Base-by-base conservation (phyloP, 306 rosid species). In the Alnus glutinosa region DNA sequence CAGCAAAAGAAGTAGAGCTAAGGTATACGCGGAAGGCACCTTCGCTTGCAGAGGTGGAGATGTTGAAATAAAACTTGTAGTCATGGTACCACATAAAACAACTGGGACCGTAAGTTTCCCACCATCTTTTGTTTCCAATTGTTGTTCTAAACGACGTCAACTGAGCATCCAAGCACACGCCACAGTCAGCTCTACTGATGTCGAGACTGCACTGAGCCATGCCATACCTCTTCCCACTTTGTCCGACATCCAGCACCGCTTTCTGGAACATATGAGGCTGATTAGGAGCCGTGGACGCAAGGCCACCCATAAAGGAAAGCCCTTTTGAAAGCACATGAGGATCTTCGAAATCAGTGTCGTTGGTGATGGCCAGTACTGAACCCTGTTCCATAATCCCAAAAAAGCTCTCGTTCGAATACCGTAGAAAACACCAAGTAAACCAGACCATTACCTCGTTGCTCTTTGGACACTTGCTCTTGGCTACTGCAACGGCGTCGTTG, bases 201-300 rank as follows among this genome's bases (percentile, higher is more conserved):
- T 90, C 95, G 39, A 91, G 82, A 6, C 83, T 87, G 81, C 95
- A 90, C 78, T 89, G 90, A 80, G 83, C 91, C 95, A 89, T 84
- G 10, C 89, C 95, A 76, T 87, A 89, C 78, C 95, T 80, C 85
- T 73, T 87, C 85, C 83, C 85, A 81, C 82, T 82, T 55, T 84
- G 42, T 36, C 82, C 90, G 2, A 61, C 75, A 36, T 84, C 80
- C 80, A 84, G 16, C 1, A 82, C 77, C 37, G 42, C 79, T 55
- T 78, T 85, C 39, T 71, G 74, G 78, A 87, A 84, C 90, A 83
- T 75, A 79, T 71, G 79, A 7, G 73, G 47, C 75, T 84, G 71
- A 28, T 79, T 79, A 44, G 86, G 75, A 28, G 84, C 82, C 23
- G 63, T 44, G 13, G 70, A 79, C 2, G 88, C 86, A 18, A 88